Evolutionary conservation across 225 moss, liverwort and hornwort genomes (phyloP), one percentile per base, ranked within the genome.

Genomic region (Takakia lepidozioides): DNA sequence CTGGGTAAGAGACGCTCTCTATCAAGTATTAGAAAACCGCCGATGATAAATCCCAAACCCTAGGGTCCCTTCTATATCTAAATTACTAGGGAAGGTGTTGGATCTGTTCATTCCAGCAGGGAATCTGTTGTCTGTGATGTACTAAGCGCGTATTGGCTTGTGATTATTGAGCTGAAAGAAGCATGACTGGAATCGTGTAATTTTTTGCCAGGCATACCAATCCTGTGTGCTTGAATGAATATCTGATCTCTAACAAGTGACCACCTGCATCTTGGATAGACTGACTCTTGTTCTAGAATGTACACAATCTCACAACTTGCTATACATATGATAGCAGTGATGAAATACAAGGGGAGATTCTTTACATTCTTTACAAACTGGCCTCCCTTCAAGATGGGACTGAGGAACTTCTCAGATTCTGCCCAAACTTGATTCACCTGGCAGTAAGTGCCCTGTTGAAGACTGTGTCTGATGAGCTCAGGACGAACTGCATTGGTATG

Each of bases 401-500:
- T 30, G 70, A 74, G 10, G 39, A 72, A 51, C 57, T 87, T 46
- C 55, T 46, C 40, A 57, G 60, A 50, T 73, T 67, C 45, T 79
- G 74, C 54, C 71, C 74, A 2, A 41, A 49, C 13, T 49, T 85
- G 30, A 59, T 84, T 27, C 42, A 66, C 51, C 65, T 57, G 41
- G 46, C 80, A 38, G 4, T 85, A 41, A 56, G 56, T 29, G 65
- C 72, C 44, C 74, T 92, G 34, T 46, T 60, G 70, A 85, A 73
- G 59, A 64, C 77, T 22, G 65, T 62, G 49, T 77, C 51, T 63
- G 85, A 92, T 58, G 75, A 68, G 34, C 35, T 82, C 39, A 75
- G 76, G 57, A 69, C 54, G 42, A 80, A 78, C 50, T 69, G 80
- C 61, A 59, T 88, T 53, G 92, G 92, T 88, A 65, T 34, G n/a